Evolutionary conservation across 2,329 filamentous ascomycete genomes (phyloP).

Genomic region (Penicillium palitans): DNA sequence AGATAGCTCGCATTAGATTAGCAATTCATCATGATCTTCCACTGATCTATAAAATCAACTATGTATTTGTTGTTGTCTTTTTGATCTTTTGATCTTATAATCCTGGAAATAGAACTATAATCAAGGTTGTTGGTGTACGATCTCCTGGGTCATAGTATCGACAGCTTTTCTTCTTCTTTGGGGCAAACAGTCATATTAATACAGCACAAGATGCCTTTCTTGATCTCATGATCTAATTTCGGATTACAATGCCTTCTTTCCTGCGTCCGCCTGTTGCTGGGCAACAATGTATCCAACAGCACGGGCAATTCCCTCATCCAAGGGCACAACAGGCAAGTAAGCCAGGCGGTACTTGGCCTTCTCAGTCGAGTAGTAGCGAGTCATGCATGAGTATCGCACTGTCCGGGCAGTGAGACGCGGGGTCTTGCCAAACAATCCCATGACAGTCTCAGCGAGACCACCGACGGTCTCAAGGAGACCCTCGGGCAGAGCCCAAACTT

Average conservation of each 20-base stretch:
- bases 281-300: slow-evolving; percentile 46
- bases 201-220: slow-evolving; percentile 21
- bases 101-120: too few relatives aligned
- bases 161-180: neutral
- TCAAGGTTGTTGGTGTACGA: too few relatives aligned
- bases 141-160: too few relatives aligned
- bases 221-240: slow-evolving; percentile 6
- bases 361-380: slow-evolving; percentile 49
- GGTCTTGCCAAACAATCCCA: slow-evolving; percentile 47
- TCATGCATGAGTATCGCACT: slow-evolving; percentile 51
- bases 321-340: slow-evolving; percentile 46
- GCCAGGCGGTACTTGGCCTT: slow-evolving; percentile 50
- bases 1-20: too few relatives aligned
- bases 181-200: slow-evolving; percentile 18
- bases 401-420: slow-evolving; percentile 48
- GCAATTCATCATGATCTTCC: too few relatives aligned
- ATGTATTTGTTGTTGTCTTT: too few relatives aligned
- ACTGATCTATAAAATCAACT: too few relatives aligned
- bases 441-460: slow-evolving; percentile 43
- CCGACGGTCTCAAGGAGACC: slow-evolving; percentile 43
- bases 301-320: slow-evolving; percentile 50
- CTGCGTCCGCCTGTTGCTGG: slow-evolving; percentile 31
- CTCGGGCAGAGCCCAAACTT: slow-evolving; percentile 46
- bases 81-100: too few relatives aligned
- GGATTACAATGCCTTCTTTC: slow-evolving; percentile 44